Evolutionary conservation across 1,284 basidiomycete genomes (phyloP), one percentile per base, ranked within the genome.

Genomic region (Wallemia mellicola): DNA sequence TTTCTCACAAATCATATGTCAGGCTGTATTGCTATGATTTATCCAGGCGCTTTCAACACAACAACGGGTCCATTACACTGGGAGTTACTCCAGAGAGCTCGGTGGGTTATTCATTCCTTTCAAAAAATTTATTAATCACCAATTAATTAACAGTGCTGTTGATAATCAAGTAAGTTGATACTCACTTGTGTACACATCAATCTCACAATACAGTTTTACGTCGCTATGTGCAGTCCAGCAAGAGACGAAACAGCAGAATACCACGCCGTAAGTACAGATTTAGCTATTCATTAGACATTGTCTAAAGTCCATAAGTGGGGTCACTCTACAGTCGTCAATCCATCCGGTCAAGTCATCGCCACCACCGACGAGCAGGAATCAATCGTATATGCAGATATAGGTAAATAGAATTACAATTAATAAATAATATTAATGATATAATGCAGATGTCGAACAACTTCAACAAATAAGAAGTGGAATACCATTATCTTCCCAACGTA

Each of bases 51-150:
- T 22, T 91, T 91, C 75, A 89, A 87, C 67, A 70, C 77, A 62
- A 95, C 91, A 0, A 96, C 92, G 0, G 94, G 94, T 0, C 92
- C 92, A 0, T 73, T 95, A 59, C 88, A 96, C 68, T 99, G 92
- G 92, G 87, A 92, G 64, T 75, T 98, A 1, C 75, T 99, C 14
- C 85, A 88, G 67, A 77, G 86, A 59, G 80, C 81, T 60, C 77
- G 89, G 85, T 86, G 65, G 26, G 74, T 65, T 60, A 38, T 22
- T 15, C 15, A 3, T 57, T 24, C 28, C 58, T 27, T 17, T 54
- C 48, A 32, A 33, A 48, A 30, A 28, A 25, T 24, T 15, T 17
- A 2, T 57, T 54, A 56, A 24, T 33, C 19, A 26, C 32, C 2
- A 57, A 14, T 28, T 24, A 33, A 24, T 48, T 24, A 60, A 9